These are phyloP conservation scores for Colletotrichum kahawae DNA, from an alignment of 2,329 filamentous ascomycete species.

Conservation along the genomic window DNA sequence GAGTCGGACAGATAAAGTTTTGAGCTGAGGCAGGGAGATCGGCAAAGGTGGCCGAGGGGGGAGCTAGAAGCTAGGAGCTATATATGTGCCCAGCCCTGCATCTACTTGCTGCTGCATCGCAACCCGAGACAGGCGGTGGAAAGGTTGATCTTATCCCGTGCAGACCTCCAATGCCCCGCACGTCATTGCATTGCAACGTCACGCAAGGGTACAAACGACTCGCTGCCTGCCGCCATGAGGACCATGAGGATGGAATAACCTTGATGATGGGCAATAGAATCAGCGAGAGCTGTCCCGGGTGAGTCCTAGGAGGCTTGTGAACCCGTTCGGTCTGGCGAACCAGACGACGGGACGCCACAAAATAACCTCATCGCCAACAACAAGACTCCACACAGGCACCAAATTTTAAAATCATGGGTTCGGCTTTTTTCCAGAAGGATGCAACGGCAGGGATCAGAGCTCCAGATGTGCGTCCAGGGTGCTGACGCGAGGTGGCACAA, in stretches of 20 bases:
- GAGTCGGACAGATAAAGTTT: background rate
- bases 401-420: background rate
- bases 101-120: background rate
- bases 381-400: background rate
- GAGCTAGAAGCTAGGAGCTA: background rate
- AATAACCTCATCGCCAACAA: conserved; percentile 3
- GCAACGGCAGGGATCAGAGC: background rate
- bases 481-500: background rate
- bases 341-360: background rate
- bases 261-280: background rate
- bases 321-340: background rate
- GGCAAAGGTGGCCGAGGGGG: background rate
- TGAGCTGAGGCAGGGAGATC: background rate
- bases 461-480: background rate
- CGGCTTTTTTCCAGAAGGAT: background rate
- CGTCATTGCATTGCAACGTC: conserved; percentile 21
- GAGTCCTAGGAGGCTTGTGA: background rate
- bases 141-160: background rate
- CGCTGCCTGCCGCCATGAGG: background rate
- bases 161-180: background rate
- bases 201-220: conserved; percentile 8
- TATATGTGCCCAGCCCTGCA: background rate
- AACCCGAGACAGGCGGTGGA: conserved; percentile 2
- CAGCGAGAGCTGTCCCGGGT: background rate
- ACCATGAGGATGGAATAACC: background rate